Evolutionary conservation across 495 filamentous ascomycete species (phyloP), one percentile per base, ranked within the genome.

Genomic region (Melanomma pulvis-pyrius): DNA sequence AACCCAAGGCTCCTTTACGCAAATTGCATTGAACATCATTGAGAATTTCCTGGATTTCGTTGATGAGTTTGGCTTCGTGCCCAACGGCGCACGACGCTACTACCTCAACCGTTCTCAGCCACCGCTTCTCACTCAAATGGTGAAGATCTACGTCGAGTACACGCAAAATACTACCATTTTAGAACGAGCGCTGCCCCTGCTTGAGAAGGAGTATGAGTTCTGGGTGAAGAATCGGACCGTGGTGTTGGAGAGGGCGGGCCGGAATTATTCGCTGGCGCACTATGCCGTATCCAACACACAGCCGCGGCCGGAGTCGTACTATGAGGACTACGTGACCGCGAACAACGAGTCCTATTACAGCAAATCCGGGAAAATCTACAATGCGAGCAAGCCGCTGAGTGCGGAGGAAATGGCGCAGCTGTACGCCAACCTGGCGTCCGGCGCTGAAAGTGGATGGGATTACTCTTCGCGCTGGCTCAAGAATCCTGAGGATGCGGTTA

Each of bases 21-120:
- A 74, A 56, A 74, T 74, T 34, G 66, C 72, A 2, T 13, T 47
- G 7, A 74, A 74, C 28, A 73, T 74, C 55, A 72, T 72, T 52
- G 70, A 72, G 60, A 74, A 74, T 48, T 74, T 74, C 57, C 51
- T 74, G 17, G 72, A 74, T 44, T 61, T 72, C 44, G 70, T 74
- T 4, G 70, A 73, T 5, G 26, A 66, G n/a, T 68, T 65, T 51
- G 72, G 72, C 3, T 74, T 74, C 46, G 70, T 74, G 12, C 72
- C 72, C 3, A 74, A 74, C 50, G 72, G 72, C 8, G 61, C 67
- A 4, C 61, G 72, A 12, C 29, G 17, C 1, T 74, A 74, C 56
- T 74, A 74, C 46, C 58, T 74, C 13, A 74, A 74, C 29, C 66
- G 72, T 1, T 64, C 56, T 11, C 72, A 74, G 63, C 72, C 72